These are phyloP conservation scores for Thielaviopsis punctulata DNA, from an alignment of 2,329 filamentous ascomycete species.

Conservation along the genomic window DNA sequence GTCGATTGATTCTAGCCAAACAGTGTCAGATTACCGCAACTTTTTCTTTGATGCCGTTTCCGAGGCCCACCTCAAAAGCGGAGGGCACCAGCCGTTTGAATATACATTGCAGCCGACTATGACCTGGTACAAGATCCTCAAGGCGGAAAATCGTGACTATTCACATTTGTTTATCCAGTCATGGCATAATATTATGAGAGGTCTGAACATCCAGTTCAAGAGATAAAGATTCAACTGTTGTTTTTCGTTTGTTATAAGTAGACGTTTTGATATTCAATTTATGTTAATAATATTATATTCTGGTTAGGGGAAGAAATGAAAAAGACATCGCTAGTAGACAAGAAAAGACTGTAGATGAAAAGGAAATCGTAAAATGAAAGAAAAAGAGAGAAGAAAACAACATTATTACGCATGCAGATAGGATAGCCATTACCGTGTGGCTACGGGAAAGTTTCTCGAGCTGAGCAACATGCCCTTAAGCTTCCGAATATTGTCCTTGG, in stretches of 20 bases:
- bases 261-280: not conserved
- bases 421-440: not conserved
- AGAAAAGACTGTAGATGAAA: not conserved
- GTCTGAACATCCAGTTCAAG: not conserved
- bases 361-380: too few relatives aligned
- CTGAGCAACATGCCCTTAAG: conserved; percentile 66
- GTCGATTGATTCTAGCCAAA: conserved; percentile 1
- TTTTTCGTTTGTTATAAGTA: too few relatives aligned
- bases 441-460: conserved; percentile 50
- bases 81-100: not conserved
- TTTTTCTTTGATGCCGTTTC: conserved; percentile 2
- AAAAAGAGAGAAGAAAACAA: not conserved
- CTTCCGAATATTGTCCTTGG: conserved; percentile 58
- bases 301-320: too few relatives aligned
- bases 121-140: not conserved
- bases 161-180: not conserved
- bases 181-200: not conserved
- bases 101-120: not conserved
- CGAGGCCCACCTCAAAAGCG: not conserved
- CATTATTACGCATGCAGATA: not conserved
- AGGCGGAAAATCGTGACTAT: not conserved
- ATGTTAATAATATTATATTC: not conserved
- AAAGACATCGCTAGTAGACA: not conserved
- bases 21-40: not conserved
- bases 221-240: not conserved